These are phyloP conservation scores for Suhomyces wounanorum DNA, from an alignment of 1,139 yeast species.

Conservation along the genomic window DNA sequence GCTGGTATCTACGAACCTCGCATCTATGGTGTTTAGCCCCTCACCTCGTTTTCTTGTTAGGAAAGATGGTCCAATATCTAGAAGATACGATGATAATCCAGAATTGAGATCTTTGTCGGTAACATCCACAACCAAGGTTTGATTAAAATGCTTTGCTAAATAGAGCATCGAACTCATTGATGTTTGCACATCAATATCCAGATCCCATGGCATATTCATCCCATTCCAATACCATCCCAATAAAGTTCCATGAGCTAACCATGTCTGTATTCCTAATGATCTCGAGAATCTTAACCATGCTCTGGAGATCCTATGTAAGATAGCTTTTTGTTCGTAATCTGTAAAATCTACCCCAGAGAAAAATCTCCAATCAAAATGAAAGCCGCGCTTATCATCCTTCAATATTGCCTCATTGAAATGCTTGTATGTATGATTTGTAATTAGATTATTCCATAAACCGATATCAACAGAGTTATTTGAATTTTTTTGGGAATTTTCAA, in stretches of 20 bases:
- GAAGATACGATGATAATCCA: slow-evolving; percentile 47
- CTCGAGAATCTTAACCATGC: slow-evolving; percentile 58
- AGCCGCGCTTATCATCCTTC: slow-evolving; percentile 40
- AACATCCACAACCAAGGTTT: slow-evolving; percentile 49
- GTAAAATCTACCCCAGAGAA: slow-evolving; percentile 30
- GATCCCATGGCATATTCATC: slow-evolving; percentile 61
- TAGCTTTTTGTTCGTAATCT: slow-evolving; percentile 42
- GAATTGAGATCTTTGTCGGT: slow-evolving; percentile 30
- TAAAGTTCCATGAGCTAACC: slow-evolving; percentile 65
- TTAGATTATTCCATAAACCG: not conserved
- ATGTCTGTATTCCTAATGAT: slow-evolving; percentile 44
- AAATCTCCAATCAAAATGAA: slow-evolving; percentile 45
- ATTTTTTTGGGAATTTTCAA: not conserved
- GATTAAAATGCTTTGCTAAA: slow-evolving; percentile 47
- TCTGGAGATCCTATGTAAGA: slow-evolving; percentile 48
- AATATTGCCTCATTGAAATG: slow-evolving; percentile 35
- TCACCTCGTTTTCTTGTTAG: slow-evolving; percentile 36
- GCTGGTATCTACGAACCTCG: slow-evolving; percentile 55
- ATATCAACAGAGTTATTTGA: not conserved
- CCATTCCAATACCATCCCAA: slow-evolving; percentile 67
- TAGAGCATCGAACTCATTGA: slow-evolving; percentile 43
- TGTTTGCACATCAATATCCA: slow-evolving; percentile 60
- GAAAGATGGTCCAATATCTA: slow-evolving; percentile 54
- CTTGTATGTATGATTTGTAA: slow-evolving; percentile 6
- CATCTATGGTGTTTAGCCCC: slow-evolving; percentile 58